Percentiles rank a stretch among this genome's conserved stretches.
These are phyloP conservation scores for Besnoitia besnoiti DNA, from an alignment of 169 alveolate species.

Conservation along the genomic window DNA sequence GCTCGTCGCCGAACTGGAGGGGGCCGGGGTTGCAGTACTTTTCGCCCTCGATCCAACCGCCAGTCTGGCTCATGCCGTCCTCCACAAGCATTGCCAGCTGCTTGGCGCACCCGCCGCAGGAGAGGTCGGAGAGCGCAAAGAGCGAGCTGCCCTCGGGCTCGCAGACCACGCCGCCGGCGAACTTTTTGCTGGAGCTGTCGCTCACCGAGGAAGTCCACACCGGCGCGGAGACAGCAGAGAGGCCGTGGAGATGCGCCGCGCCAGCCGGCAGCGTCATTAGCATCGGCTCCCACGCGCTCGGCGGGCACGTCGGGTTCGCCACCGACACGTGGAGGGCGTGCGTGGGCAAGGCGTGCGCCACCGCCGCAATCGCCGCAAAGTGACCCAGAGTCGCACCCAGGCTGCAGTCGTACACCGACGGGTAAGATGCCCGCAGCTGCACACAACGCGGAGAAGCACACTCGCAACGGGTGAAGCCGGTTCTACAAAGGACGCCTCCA, in stretches of 20 bases:
- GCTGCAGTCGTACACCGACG: slow-evolving; percentile 50
- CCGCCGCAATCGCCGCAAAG: neutral
- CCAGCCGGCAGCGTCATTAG: neutral
- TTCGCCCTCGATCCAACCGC: slow-evolving; percentile 16
- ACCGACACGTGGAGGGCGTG: slow-evolving; percentile 20
- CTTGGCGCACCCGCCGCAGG: neutral
- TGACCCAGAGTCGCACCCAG: slow-evolving; percentile 40
- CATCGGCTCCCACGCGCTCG: neutral
- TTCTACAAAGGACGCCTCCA: neutral
- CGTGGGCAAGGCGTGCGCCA: slow-evolving; percentile 11
- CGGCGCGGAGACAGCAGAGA: neutral
- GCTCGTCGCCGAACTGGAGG: slow-evolving; percentile 11
- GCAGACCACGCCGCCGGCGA: neutral
- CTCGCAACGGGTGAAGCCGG: neutral
- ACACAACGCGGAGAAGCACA: neutral
- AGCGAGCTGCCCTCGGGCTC: neutral
- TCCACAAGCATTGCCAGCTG: slow-evolving; percentile 23
- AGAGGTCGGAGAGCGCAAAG: neutral
- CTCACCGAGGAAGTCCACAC: neutral
- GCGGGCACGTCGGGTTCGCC: slow-evolving; percentile 14
- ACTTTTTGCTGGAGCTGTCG: neutral
- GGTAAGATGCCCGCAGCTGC: slow-evolving; percentile 14
- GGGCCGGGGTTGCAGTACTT: slow-evolving; percentile 47
- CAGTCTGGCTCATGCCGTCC: slow-evolving; percentile 25
- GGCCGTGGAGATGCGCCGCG: slow-evolving; percentile 30